phyloP scores from a whole-genome alignment of 106 monocot species.

The Hemerocallis citrina region DNA sequence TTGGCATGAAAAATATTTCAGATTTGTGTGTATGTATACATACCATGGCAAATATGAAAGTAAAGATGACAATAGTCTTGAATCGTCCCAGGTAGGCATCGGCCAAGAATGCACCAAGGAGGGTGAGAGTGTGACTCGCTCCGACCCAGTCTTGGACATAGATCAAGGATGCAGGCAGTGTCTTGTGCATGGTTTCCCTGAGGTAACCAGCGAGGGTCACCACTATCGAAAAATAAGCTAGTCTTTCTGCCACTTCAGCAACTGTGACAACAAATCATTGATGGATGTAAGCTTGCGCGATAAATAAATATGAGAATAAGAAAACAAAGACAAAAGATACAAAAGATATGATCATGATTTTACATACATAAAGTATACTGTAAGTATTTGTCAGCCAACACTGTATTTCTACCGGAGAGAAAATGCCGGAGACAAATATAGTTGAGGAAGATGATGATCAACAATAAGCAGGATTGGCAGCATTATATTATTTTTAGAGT shows the following conservation, averaged over 20 bases:
- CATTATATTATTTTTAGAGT: too few relatives aligned
- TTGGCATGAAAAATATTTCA: too few relatives aligned
- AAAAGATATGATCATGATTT: neutral
- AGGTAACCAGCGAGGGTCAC: constrained; percentile 19
- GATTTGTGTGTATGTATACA: too few relatives aligned
- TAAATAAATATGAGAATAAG: neutral
- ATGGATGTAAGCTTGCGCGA: too few relatives aligned
- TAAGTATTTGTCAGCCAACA: too few relatives aligned
- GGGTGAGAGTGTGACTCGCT: constrained; percentile 9
- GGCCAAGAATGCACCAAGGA: constrained; percentile 32
- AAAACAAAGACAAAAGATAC: neutral
- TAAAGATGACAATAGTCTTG: constrained; percentile 23
- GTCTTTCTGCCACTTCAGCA: constrained; percentile 24
- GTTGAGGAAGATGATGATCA: neutral
- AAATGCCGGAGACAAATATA: neutral
- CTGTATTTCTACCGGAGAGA: too few relatives aligned
- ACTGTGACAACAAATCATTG: constrained; percentile 2
- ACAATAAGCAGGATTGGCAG: too few relatives aligned
- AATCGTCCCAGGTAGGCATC: constrained; percentile 31
- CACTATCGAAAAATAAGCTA: constrained; percentile 20
- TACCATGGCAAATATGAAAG: constrained; percentile 18
- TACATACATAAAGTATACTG: too few relatives aligned
- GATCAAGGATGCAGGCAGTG: constrained; percentile 6
- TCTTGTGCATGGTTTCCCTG: constrained; percentile 4
- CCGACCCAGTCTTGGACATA: constrained; percentile 25